Evolutionary conservation across 1,139 yeast species (phyloP).

Genomic region (Candida albicans): DNA sequence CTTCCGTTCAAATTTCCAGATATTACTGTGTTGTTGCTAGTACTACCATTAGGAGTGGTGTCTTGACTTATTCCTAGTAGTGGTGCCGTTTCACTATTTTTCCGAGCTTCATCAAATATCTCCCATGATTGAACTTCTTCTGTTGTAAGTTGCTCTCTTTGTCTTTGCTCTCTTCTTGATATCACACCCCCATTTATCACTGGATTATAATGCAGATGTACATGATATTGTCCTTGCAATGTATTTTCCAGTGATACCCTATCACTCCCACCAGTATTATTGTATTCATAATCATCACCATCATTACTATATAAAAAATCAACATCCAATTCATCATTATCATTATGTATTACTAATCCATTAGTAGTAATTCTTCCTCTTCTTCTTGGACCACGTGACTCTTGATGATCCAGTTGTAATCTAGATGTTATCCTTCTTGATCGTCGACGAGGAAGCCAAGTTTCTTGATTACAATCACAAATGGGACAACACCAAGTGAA

Average conservation of each 20-base stretch:
- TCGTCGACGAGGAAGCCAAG: conserved; percentile 14
- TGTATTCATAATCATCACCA: no score
- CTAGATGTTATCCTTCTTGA: not conserved
- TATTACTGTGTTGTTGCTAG: not conserved
- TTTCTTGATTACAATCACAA: conserved; percentile 41
- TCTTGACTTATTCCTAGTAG: not conserved
- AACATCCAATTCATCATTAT: conserved; percentile 38
- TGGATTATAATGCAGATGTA: conserved; percentile 8
- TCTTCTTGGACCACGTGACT: not conserved
- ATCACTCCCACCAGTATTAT: not conserved
- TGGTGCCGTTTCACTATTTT: not conserved
- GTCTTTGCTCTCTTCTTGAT: conserved; percentile 37
- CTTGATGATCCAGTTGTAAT: not conserved
- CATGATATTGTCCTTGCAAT: not conserved
- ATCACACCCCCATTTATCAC: conserved; percentile 45
- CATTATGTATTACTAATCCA: conserved; percentile 29
- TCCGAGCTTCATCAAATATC: conserved; percentile 34
- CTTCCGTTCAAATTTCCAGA: not conserved
- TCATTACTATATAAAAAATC: conserved; percentile 27
- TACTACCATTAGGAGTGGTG: not conserved
- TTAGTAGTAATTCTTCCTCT: not conserved
- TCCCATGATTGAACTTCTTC: conserved; percentile 46
- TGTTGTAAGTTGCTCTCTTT: conserved; percentile 27
- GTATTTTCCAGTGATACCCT: not conserved
- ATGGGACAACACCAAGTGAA: conserved; percentile 44